phyloP scores from a whole-genome alignment of 495 filamentous ascomycete genomes.

The Neurospora hispaniola region DNA sequence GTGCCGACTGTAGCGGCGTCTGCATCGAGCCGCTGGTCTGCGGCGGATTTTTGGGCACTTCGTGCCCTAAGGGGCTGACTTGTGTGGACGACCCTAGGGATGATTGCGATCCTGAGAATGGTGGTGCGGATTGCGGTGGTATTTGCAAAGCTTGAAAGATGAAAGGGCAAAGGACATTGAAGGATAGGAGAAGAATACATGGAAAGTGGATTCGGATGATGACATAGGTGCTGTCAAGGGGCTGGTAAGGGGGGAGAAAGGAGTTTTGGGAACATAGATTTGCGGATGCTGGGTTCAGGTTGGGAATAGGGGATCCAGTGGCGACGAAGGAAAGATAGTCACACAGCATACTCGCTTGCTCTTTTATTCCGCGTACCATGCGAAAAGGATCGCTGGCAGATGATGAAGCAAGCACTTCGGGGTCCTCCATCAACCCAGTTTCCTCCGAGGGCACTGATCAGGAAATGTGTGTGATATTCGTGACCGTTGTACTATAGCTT shows the following conservation, averaged over 20 bases:
- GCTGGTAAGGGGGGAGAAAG: not conserved
- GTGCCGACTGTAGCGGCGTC: constrained; percentile 19
- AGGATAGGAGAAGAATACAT: not conserved
- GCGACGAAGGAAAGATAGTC: not conserved
- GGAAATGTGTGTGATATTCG: not conserved
- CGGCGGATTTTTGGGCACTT: constrained; percentile 19
- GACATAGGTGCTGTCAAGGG: not conserved
- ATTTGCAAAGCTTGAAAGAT: constrained; percentile 11
- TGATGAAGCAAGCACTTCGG: not conserved
- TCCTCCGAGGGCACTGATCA: not conserved
- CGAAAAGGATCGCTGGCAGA: not conserved
- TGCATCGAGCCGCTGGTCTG: constrained; percentile 21
- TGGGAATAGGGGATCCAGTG: not conserved
- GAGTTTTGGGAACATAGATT: not conserved
- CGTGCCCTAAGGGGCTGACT: constrained; percentile 12
- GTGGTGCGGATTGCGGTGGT: constrained; percentile 21
- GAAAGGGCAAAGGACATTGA: not conserved
- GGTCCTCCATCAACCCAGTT: not conserved
- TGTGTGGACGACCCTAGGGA: constrained; percentile 24
- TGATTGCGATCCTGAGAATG: constrained; percentile 18
- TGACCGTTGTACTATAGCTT: not conserved
- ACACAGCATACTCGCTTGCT: not conserved
- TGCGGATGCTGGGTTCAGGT: not conserved
- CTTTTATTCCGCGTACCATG: not conserved
- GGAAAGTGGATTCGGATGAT: not conserved